Conservation (phyloP, 129 eudicot species). For the Ambrosia trifida region DNA sequence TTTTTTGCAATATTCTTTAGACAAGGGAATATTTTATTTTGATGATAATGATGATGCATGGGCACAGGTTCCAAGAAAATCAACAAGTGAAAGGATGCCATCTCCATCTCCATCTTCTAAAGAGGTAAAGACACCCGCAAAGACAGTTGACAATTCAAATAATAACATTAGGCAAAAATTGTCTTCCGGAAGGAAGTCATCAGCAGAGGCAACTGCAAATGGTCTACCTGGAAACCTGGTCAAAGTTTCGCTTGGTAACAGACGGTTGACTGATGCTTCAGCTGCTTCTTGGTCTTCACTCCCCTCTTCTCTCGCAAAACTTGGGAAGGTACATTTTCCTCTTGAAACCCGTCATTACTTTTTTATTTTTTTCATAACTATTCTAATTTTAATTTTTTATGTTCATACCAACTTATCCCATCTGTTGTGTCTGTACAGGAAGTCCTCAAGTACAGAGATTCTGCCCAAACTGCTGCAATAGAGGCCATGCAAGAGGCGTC, state of each 20-base stretch:
- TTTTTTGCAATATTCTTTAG: not conserved
- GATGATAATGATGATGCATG: slow-evolving; percentile 12
- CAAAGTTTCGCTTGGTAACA: slow-evolving; percentile 63
- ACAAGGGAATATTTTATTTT: not conserved
- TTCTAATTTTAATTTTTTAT: not conserved
- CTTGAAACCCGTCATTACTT: not conserved
- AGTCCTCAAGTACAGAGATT: slow-evolving; percentile 76
- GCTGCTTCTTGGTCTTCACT: slow-evolving; percentile 77
- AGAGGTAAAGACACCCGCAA: slow-evolving; percentile 53
- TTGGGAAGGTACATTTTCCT: slow-evolving; percentile 65
- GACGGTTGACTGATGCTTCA: slow-evolving; percentile 60
- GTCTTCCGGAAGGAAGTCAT: slow-evolving; percentile 58
- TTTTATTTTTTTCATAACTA: not conserved
- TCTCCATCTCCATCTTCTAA: slow-evolving; percentile 36
- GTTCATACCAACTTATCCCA: not conserved
- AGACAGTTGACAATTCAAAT: slow-evolving; percentile 39
- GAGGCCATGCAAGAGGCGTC: slow-evolving; percentile 94
- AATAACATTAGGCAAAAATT: slow-evolving; percentile 43
- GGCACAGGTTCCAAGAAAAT: slow-evolving; percentile 72
- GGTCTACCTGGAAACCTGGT: slow-evolving; percentile 72
- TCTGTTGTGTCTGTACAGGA: slow-evolving; percentile 41
- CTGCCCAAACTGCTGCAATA: slow-evolving; percentile 87
- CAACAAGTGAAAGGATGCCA: slow-evolving; percentile 62
- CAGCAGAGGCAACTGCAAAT: slow-evolving; percentile 48
- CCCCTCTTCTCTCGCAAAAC: slow-evolving; percentile 80